phyloP scores from a whole-genome alignment of 306 rosid genomes.

The Lathyrus oleraceus region DNA sequence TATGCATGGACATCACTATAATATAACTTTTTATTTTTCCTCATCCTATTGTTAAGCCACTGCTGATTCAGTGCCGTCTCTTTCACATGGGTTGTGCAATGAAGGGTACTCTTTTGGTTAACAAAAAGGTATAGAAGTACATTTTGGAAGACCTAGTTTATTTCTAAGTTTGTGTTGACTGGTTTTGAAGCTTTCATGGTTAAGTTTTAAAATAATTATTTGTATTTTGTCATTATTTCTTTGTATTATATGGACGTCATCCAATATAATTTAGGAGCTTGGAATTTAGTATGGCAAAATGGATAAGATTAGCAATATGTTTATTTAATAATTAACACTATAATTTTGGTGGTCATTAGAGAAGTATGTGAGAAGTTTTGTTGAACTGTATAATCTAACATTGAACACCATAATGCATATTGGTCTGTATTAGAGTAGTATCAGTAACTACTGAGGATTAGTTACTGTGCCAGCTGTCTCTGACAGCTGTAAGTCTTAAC shows the following conservation, averaged over 20 bases:
- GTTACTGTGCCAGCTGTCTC: too few relatives aligned
- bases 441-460: too few relatives aligned
- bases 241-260: not conserved
- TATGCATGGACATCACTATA: conserved; percentile 25
- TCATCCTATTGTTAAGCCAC: conserved; percentile 48
- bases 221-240: not conserved
- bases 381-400: conserved; percentile 13
- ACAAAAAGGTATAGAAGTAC: conserved; percentile 51
- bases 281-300: not conserved
- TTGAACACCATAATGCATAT: not conserved
- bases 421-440: not conserved
- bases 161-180: not conserved
- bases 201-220: conserved; percentile 6
- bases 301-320: not conserved
- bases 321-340: conserved; percentile 6
- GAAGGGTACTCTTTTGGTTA: conserved; percentile 77
- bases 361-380: not conserved
- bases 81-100: conserved; percentile 65
- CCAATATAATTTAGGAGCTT: not conserved
- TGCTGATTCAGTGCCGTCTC: conserved; percentile 79
- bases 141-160: not conserved
- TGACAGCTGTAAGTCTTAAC: not conserved
- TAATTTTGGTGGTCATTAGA: conserved; percentile 11
- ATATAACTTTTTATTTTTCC: conserved; percentile 22
- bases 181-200: conserved; percentile 11